Evolutionary conservation across 108 stramenopile species (phyloP), one percentile per base, ranked within the genome.

Genomic region (Mediolabrus comicus): DNA sequence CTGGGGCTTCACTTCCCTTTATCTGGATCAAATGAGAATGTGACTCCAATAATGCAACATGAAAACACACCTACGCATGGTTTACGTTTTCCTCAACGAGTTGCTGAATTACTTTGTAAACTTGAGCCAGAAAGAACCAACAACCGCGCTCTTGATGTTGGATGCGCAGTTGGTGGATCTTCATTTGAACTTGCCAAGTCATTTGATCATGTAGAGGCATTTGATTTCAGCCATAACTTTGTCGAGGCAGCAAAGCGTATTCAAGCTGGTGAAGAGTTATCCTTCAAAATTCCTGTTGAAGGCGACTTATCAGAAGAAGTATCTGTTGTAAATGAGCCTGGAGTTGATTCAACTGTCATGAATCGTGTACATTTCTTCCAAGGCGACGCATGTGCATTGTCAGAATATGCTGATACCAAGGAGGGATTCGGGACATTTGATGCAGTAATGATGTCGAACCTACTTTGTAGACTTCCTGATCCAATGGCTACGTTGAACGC

Each of bases 91-190:
- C 91, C 92, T 9, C 92, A 89, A 55, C 79, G 92, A 13, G 86
- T 87, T 36, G 88, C 85, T 16, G 56, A 73, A 26, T 65, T 87
- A 28, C 58, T 87, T 58, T 52, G 53, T 16, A 75, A 77, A 28
- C 80, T 87, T n/a, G 67, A 77, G 14, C 90, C 87, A 24, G 72
- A 67, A 65, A 57, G 29, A 41, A 83, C 43, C 28, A 85, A 75
- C 59, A 87, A 78, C 59, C 73, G 59, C 30, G 87, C 85, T 17
- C 57, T 98, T 36, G 96, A 97, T 70, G 76, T 98, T 49, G 96
- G 96, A 27, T 97, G 97, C 69, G 87, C 96, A 14, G 96, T 96
- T 9, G 97, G 97, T 30, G 97, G 96, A 13, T 74, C 87, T 19
- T 86, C 94, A 2, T 93, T 97, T 43, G 90, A 92, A 58, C 84